Evolutionary conservation across 1,284 basidiomycete genomes (phyloP), one percentile per base, ranked within the genome.

Genomic region (Ganoderma resinaceum): DNA sequence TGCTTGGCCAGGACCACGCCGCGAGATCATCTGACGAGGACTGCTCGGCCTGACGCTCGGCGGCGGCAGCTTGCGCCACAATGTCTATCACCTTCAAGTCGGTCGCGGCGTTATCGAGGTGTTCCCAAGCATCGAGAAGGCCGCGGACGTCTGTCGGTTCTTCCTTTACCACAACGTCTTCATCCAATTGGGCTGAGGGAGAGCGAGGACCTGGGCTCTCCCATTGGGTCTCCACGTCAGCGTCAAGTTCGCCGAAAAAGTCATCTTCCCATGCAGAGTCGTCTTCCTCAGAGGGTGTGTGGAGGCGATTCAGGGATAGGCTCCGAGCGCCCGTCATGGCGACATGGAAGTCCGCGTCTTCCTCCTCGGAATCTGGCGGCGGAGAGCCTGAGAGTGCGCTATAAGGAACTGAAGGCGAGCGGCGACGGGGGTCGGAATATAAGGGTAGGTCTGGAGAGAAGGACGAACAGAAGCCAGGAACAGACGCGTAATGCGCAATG

Each of bases 81-180:
- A 83, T 78, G 70, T 83, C 80, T 29, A 82, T 76, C 33, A 85
- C 81, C 71, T 81, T 82, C 66, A 71, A 31, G 58, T 74, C 73
- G 3, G 73, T 70, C n/a, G 73, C 71, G 6, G 61, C 67, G 43
- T 67, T 73, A 31, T 79, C 78, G 14, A 87, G 81, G 73, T 87
- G 84, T 58, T 91, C 91, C 89, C 90, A 92, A 23, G 85, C 86
- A 66, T 90, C 89, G 46, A 91, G 75, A 76, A 89, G 84, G 20
- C 86, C 86, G 33, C 87, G 84, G 12, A 91, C 83, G 72, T 90
- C 89, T 9, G 79, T 81, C 0, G 85, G 84, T 72, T 91, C 89
- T 71, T 87, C 83, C 76, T 91, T 91, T 67, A 91, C 84, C 9
- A 79, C 75, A 4, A 86, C 66, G 75, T 74, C 62, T 57, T 79